phyloP scores from a whole-genome alignment of 768 basidiomycete species.

The Hypsizygus marmoreus region DNA sequence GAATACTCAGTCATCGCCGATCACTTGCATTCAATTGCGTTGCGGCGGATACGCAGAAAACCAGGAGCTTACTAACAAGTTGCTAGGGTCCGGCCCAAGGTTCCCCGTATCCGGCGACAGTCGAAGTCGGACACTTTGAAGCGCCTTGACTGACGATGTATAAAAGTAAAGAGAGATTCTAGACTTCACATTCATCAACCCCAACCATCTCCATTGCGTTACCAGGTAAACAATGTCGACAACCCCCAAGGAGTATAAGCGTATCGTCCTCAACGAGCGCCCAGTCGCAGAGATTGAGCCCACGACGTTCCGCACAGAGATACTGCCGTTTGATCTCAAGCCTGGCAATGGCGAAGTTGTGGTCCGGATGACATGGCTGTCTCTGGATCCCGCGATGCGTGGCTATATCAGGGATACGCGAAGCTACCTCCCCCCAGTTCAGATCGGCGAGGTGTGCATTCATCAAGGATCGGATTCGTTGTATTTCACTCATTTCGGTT shows the following conservation, averaged over 20 bases:
- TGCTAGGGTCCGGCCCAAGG: no score
- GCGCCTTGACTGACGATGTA: no score
- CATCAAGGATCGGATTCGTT: background rate
- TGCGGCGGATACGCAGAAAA: no score
- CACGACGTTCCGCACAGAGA: constrained; percentile 71
- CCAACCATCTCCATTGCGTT: no score
- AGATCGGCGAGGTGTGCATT: constrained; percentile 60
- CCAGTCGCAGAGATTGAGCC: constrained; percentile 69
- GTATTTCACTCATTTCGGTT: background rate
- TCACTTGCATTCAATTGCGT: no score
- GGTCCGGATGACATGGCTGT: constrained; percentile 78
- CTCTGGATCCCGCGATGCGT: constrained; percentile 89
- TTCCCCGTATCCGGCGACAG: no score
- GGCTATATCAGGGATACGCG: constrained; percentile 75
- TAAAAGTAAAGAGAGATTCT: no score
- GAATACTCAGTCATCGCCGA: no score
- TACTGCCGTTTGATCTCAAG: constrained; percentile 52
- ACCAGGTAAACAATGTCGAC: no score
- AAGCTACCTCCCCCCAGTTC: constrained; percentile 69
- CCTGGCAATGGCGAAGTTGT: constrained; percentile 58
- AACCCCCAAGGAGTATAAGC: constrained; percentile 46
- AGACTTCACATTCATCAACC: no score
- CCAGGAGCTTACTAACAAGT: no score
- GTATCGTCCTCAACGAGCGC: constrained; percentile 75
- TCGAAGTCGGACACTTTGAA: no score